Base-by-base conservation (phyloP, 108 stramenopile species). In the Chaetoceros tenuissimus region DNA sequence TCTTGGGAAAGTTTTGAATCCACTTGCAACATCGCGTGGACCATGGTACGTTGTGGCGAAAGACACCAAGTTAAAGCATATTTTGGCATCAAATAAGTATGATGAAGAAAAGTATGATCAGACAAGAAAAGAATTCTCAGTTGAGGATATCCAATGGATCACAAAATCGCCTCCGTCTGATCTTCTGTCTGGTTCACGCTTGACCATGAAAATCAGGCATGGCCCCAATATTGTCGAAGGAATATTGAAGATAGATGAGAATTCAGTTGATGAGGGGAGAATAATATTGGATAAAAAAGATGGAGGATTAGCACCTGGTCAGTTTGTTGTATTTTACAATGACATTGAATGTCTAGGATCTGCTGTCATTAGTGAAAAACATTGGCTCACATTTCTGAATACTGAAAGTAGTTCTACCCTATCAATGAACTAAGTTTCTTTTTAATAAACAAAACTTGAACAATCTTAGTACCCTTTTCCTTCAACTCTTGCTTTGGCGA, bases 21-120 rank as follows among this genome's bases (percentile, higher is more conserved):
- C 88, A 13, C 31, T 60, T 25, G 80, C 81, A 34, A 82, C 86
- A 16, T 56, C 84, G 7, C 48, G 66, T n/a, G 97, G 97, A n/a
- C 95, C 95, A 25, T 98, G 95, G 95, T 98, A 92, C 70, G 94
- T 98, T 7, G 93, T 95, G 24, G 80, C 87, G 47, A 98, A 97
- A 79, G 85, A 95, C 61, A 74, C 89, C 24, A 44, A 46, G 25
- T 25, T 68, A 31, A 78, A 92, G 48, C 64, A 82, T 47, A 77
- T 98, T 28, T 89, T 71, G 62, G 95, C 90, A 19, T 92, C 92
- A 18, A 98, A 98, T 71, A 34, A 84, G 60, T 94, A 89, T 48
- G 89, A 92, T 25, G 86, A 92, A 55, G 79, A 84, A 30, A 61
- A 70, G 20, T 80, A 81, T 59, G 63, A 51, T 3, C 46, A 31